phyloP scores from a whole-genome alignment of 306 rosid genomes.

The Rosa persica region DNA sequence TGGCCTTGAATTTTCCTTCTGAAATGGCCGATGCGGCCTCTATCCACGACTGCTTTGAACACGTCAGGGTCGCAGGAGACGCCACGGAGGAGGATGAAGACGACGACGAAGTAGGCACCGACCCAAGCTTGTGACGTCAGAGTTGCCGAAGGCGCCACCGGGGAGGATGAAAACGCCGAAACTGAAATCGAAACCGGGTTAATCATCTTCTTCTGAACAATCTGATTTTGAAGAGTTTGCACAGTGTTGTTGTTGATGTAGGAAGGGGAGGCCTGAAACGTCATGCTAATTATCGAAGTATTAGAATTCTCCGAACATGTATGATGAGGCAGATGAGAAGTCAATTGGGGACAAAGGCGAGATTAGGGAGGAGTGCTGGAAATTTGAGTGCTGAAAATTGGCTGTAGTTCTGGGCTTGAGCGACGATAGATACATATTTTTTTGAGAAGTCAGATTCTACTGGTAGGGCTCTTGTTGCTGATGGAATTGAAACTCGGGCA shows the following conservation, averaged over 20 bases:
- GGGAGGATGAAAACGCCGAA: conserved; percentile 41
- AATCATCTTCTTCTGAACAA: conserved; percentile 35
- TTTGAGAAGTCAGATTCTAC: not conserved
- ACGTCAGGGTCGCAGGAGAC: conserved; percentile 44
- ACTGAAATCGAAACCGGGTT: too few species aligned
- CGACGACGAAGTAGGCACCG: conserved; percentile 75
- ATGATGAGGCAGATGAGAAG: conserved; percentile 35
- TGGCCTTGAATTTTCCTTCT: conserved; percentile 59
- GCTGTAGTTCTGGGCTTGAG: conserved; percentile 51
- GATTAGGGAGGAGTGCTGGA: conserved; percentile 42
- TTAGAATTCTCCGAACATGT: conserved; percentile 22
- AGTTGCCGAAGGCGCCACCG: conserved; percentile 53
- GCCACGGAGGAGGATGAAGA: conserved; percentile 56
- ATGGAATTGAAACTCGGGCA: conserved; percentile 58
- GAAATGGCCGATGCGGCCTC: conserved; percentile 80
- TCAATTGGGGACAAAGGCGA: conserved; percentile 60
- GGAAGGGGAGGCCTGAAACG: not conserved
- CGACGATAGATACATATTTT: conserved; percentile 42
- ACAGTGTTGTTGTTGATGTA: not conserved
- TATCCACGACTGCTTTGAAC: conserved; percentile 56
- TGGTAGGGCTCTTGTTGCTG: conserved; percentile 38
- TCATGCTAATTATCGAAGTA: conserved; percentile 15
- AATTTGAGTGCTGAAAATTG: conserved; percentile 34
- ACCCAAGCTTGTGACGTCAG: too few species aligned
- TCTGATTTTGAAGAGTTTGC: not conserved